Percentiles rank a stretch among this genome's conserved stretches.
Evolutionary conservation across 169 alveolate genomes (phyloP).

Genomic region (Cryptosporidium meleagridis): DNA sequence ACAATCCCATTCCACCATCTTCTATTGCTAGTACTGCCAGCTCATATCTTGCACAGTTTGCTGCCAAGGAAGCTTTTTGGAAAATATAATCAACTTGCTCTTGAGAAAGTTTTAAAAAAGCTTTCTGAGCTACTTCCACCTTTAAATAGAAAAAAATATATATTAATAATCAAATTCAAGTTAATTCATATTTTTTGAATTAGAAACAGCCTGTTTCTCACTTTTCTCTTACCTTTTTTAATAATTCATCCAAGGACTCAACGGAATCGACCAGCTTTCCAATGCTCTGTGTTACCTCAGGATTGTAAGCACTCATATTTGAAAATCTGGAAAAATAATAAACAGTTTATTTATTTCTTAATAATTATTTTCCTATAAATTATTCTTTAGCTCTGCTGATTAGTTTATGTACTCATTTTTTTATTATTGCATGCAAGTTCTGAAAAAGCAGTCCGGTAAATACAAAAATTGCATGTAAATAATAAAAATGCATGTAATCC

Average conservation of each 20-base stretch:
- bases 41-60: slow-evolving; percentile 68
- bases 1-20: slow-evolving; percentile 76
- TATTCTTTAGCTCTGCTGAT: background rate
- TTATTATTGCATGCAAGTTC: background rate
- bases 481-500: slow-evolving; percentile 27
- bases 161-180: background rate
- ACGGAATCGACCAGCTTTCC: slow-evolving; percentile 70
- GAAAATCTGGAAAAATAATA: background rate
- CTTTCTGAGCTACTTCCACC: slow-evolving; percentile 67
- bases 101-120: slow-evolving; percentile 55
- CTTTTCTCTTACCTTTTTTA: slow-evolving; percentile 26
- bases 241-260: slow-evolving; percentile 57
- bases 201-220: background rate
- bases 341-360: background rate
- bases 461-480: background rate
- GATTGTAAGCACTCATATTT: slow-evolving; percentile 55
- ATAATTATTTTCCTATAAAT: background rate
- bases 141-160: background rate
- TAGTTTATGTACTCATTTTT: background rate
- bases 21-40: slow-evolving; percentile 74
- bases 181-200: background rate
- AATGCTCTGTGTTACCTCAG: slow-evolving; percentile 68
- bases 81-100: slow-evolving; percentile 76
- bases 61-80: slow-evolving; percentile 75
- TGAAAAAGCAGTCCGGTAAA: background rate